Percentiles rank a stretch among this genome's conserved stretches.
phyloP scores from a whole-genome alignment of 1,139 yeast genomes.

The Sugiyamaella grinbergsii region DNA sequence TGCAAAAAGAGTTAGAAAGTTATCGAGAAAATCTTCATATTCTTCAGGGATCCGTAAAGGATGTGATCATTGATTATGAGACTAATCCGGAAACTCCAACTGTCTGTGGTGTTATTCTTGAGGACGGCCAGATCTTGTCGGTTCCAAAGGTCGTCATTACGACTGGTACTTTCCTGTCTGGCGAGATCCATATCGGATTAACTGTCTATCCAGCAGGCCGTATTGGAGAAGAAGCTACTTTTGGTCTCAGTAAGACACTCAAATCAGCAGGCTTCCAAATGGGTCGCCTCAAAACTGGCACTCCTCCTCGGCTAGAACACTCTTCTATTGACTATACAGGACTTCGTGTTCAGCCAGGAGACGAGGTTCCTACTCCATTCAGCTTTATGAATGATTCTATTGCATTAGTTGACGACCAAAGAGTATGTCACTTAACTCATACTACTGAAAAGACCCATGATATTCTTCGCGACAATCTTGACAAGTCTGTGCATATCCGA shows the following conservation, averaged over 20 bases:
- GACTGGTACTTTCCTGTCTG: constrained; percentile 94
- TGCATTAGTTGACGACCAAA: constrained; percentile 52
- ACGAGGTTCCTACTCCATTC: constrained; percentile 84
- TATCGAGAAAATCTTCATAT: constrained; percentile 62
- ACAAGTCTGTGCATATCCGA: constrained; percentile 82
- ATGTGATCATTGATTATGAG: constrained; percentile 63
- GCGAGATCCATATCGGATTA: constrained; percentile 90
- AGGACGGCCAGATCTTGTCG: constrained; percentile 61
- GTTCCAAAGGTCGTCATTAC: constrained; percentile 80
- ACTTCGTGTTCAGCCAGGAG: constrained; percentile 72
- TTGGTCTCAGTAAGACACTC: constrained; percentile 81
- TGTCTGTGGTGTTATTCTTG: constrained; percentile 71
- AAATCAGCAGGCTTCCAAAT: constrained; percentile 74
- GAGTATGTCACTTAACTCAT: constrained; percentile 72
- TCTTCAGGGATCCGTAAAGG: constrained; percentile 78
- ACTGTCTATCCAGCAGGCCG: constrained; percentile 84
- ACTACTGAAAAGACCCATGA: constrained; percentile 79
- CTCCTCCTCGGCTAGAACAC: constrained; percentile 85
- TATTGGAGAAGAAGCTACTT: constrained; percentile 89
- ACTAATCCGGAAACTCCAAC: constrained; percentile 18
- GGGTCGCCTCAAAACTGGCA: constrained; percentile 94
- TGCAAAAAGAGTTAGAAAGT: constrained; percentile 65
- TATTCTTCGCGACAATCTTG: constrained; percentile 66
- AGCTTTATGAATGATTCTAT: constrained; percentile 76
- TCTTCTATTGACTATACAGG: constrained; percentile 66